Conservation (phyloP, 116 monocot species). For the Cymodocea nodosa region DNA sequence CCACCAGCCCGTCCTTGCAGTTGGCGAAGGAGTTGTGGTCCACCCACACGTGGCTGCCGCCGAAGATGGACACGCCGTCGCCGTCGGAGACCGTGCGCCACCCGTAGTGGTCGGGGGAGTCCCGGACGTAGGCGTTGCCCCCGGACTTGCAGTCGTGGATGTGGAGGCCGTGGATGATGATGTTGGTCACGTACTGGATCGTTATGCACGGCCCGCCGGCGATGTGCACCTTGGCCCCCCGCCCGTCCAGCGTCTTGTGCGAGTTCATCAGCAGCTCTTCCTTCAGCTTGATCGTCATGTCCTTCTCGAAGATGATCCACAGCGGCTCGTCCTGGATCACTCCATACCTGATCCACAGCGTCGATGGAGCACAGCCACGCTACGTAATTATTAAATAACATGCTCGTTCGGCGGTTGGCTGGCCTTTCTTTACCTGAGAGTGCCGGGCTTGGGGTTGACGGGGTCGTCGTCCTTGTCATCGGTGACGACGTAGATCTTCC, state of each 20-base stretch:
- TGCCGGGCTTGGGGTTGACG: conserved; percentile 46
- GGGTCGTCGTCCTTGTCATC: conserved; percentile 33
- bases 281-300: conserved; percentile 54
- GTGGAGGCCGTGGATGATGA: conserved; percentile 55
- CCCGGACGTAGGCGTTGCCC: conserved; percentile 42
- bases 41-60: conserved; percentile 48
- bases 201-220: conserved; percentile 32
- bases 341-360: conserved; percentile 9
- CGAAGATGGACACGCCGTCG: conserved; percentile 51
- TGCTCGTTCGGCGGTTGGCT: no score
- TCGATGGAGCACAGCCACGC: no score
- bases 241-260: conserved; percentile 58
- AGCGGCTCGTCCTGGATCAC: conserved; percentile 53
- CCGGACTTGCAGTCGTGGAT: conserved; percentile 55
- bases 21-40: conserved; percentile 37
- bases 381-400: background rate
- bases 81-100: conserved; percentile 54
- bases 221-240: conserved; percentile 19
- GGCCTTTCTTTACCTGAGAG: conserved; percentile 42
- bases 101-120: conserved; percentile 49
- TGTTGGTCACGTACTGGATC: conserved; percentile 29
- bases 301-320: conserved; percentile 45
- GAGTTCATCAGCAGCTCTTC: conserved; percentile 49
- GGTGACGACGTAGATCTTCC: conserved; percentile 42
- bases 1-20: conserved; percentile 42